phyloP scores from a whole-genome alignment of 1,139 yeast genomes.

The Suhomyces wounanorum region DNA sequence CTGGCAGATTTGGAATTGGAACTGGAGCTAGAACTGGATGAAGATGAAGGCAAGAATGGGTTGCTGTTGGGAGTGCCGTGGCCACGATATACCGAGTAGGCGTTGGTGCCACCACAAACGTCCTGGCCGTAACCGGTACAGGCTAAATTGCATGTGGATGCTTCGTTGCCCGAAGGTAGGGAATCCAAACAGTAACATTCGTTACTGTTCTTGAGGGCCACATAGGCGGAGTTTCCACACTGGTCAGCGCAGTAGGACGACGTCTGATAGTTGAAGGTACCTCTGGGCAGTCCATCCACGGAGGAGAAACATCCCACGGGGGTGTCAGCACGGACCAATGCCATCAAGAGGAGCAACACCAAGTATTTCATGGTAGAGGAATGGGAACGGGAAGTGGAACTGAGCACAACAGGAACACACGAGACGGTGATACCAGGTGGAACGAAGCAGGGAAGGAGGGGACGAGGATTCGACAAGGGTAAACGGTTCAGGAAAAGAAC shows the following conservation, averaged over 20 bases:
- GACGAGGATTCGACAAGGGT: not conserved
- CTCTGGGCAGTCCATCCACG: constrained; percentile 32
- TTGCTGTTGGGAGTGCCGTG: constrained; percentile 17
- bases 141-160: constrained; percentile 40
- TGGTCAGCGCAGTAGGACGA: constrained; percentile 47
- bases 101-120: constrained; percentile 57
- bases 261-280: constrained; percentile 50
- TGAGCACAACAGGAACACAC: not conserved
- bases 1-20: constrained; percentile 23
- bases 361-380: constrained; percentile 2
- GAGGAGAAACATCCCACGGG: constrained; percentile 37
- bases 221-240: constrained; percentile 54
- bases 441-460: not conserved
- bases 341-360: constrained; percentile 1
- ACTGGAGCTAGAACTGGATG: constrained; percentile 11
- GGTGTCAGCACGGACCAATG: constrained; percentile 7
- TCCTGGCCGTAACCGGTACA: constrained; percentile 57
- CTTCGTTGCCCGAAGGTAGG: constrained; percentile 44
- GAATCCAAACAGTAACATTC: constrained; percentile 66
- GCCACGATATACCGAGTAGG: constrained; percentile 45
- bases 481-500: not conserved
- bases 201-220: constrained; percentile 60
- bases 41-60: constrained; percentile 10
- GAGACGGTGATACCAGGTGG: not conserved
- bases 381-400: not conserved